Conservation (phyloP, 116 monocot species). For the Papilionanthe hybrid region DNA sequence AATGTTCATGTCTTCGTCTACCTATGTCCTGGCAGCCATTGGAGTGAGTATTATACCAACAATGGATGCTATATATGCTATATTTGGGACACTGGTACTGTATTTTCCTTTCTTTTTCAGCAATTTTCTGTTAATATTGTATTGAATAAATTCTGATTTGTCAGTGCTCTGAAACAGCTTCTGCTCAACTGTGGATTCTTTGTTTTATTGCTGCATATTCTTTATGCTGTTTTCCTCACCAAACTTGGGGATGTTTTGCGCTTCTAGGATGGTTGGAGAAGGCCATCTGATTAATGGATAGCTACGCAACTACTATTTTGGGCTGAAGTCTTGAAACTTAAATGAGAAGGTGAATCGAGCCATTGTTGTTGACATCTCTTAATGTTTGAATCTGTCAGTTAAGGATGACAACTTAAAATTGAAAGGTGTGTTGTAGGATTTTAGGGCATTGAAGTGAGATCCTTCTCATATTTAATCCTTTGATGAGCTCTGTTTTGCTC, state of each 20-base stretch:
- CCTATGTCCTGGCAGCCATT: slow-evolving; percentile 50
- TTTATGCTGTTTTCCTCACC: slow-evolving; percentile 61
- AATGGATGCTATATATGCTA: slow-evolving; percentile 66
- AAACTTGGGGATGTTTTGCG: slow-evolving; percentile 82
- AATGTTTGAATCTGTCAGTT: too few species aligned
- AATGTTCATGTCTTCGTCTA: slow-evolving; percentile 73
- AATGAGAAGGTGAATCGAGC: background rate
- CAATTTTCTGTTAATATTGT: background rate
- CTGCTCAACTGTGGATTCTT: slow-evolving; percentile 80
- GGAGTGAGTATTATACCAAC: slow-evolving; percentile 60
- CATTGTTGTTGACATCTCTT: too few species aligned
- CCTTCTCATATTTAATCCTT: too few species aligned
- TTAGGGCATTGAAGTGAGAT: too few species aligned
- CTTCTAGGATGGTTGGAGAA: slow-evolving; percentile 71
- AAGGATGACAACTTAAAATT: too few species aligned
- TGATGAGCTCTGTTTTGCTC: too few species aligned
- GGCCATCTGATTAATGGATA: slow-evolving; percentile 12
- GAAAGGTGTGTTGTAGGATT: too few species aligned
- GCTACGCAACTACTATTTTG: background rate
- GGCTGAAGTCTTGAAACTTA: background rate
- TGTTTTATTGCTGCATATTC: slow-evolving; percentile 82
- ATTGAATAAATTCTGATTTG: background rate
- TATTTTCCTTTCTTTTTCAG: background rate
- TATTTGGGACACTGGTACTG: slow-evolving; percentile 78
- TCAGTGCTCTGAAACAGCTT: slow-evolving; percentile 36